A percentile compares a stretch with the other conserved stretches of the same genome.
These are phyloP conservation scores for Tetrahymena malaccensis DNA, from an alignment of 73 alveolate species.

Conservation along the genomic window DNA sequence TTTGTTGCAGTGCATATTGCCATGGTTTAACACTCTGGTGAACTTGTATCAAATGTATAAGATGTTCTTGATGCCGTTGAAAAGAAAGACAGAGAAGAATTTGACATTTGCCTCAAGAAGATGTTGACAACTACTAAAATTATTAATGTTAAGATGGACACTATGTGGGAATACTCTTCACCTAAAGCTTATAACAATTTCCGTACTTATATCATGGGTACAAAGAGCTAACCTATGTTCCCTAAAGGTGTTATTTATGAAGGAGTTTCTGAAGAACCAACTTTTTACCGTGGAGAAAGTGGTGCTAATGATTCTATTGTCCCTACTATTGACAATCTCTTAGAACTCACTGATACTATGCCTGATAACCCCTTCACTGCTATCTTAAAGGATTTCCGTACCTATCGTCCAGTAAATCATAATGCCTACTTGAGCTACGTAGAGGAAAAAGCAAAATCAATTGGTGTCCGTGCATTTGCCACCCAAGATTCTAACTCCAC, in stretches of 20 bases:
- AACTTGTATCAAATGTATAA: neutral
- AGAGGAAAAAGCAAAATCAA: neutral
- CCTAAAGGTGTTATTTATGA: conserved; percentile 15
- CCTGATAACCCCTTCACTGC: conserved; percentile 33
- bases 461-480: conserved; percentile 20
- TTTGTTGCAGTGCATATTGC: conserved; percentile 12
- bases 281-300: conserved; percentile 10
- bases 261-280: conserved; percentile 19
- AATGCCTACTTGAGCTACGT: conserved; percentile 10
- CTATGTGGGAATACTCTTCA: conserved; percentile 12
- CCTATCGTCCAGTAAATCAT: conserved; percentile 26
- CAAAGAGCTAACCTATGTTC: conserved; percentile 24
- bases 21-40: conserved; percentile 13
- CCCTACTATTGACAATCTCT: conserved; percentile 15
- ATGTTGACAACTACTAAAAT: neutral
- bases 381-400: conserved; percentile 16
- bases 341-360: conserved; percentile 16
- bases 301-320: conserved; percentile 29
- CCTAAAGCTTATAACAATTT: neutral
- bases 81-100: conserved; percentile 4
- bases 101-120: neutral
- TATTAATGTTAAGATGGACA: conserved; percentile 20
- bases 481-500: conserved; percentile 6
- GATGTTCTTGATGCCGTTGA: conserved; percentile 25
- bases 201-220: conserved; percentile 36